Evolutionary conservation across 306 rosid genomes (phyloP).

Genomic region (Rosa lucieae): DNA sequence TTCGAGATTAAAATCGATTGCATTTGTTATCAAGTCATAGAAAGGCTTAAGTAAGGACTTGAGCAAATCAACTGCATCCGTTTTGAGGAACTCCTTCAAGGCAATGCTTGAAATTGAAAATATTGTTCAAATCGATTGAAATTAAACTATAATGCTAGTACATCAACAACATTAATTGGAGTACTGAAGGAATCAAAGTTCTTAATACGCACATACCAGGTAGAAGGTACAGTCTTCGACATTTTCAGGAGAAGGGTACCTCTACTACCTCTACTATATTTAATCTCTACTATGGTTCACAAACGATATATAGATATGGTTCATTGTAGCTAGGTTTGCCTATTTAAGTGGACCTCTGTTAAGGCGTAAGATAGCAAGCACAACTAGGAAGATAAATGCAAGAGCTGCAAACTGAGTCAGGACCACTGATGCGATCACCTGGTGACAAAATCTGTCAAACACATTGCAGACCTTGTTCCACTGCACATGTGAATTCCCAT

Average conservation of each 20-base stretch:
- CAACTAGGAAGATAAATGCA: slow-evolving; percentile 42
- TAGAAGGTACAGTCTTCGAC: background rate
- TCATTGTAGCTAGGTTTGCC: background rate
- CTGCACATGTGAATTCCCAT: slow-evolving; percentile 73
- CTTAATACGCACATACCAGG: background rate
- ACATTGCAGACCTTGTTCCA: slow-evolving; percentile 75
- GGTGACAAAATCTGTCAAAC: slow-evolving; percentile 58
- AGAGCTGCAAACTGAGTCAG: slow-evolving; percentile 50
- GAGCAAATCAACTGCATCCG: too few relatives aligned
- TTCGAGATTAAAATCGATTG: too few relatives aligned
- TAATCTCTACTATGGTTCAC: background rate
- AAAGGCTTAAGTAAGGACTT: too few relatives aligned
- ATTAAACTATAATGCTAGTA: background rate
- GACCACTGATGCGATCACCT: slow-evolving; percentile 32
- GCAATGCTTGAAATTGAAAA: background rate
- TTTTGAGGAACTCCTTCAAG: too few relatives aligned
- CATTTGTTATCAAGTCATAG: too few relatives aligned
- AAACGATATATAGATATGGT: background rate
- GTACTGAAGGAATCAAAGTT: background rate
- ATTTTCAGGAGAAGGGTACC: background rate
- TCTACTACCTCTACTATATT: background rate
- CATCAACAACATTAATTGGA: background rate
- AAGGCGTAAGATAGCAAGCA: slow-evolving; percentile 33
- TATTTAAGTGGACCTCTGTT: slow-evolving; percentile 10
- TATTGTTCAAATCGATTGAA: background rate